Percentiles rank a stretch among this genome's conserved stretches.
Conservation (phyloP, 2,329 filamentous ascomycete species). For the Neospermospora avenae region DNA sequence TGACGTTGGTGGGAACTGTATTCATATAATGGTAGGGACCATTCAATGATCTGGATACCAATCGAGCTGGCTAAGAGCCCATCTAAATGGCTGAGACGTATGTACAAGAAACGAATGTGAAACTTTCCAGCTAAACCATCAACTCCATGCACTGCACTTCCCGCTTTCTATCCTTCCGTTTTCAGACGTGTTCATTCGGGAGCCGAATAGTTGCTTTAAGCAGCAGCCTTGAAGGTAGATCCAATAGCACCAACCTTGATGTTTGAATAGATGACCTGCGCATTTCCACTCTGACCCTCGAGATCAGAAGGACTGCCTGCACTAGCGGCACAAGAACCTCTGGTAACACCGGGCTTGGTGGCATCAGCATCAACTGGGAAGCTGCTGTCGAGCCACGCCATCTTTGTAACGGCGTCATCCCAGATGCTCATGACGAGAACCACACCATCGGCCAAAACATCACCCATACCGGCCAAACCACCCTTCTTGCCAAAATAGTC, state of each 20-base stretch:
- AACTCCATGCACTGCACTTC: background rate
- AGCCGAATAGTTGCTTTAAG: background rate
- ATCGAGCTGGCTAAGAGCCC: too few species aligned
- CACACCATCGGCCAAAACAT: conserved; percentile 52
- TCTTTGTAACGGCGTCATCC: conserved; percentile 57
- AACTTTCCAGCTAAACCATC: background rate
- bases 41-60: too few species aligned
- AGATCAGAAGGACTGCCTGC: conserved; percentile 51
- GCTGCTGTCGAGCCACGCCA: conserved; percentile 72
- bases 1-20: too few species aligned
- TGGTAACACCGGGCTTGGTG: conserved; percentile 46
- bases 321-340: conserved; percentile 51
- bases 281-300: conserved; percentile 44
- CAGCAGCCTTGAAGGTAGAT: conserved; percentile 30
- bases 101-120: background rate
- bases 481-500: conserved; percentile 52
- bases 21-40: too few species aligned
- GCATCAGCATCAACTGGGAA: conserved; percentile 50
- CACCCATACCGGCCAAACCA: conserved; percentile 53
- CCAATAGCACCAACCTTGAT: conserved; percentile 36
- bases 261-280: conserved; percentile 40
- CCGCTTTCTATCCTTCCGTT: background rate
- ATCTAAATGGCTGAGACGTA: too few species aligned
- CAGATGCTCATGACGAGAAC: conserved; percentile 63
- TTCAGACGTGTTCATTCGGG: background rate